Evolutionary conservation across 2,329 filamentous ascomycete genomes (phyloP).

Genomic region (Pseudocercospora eumusae): DNA sequence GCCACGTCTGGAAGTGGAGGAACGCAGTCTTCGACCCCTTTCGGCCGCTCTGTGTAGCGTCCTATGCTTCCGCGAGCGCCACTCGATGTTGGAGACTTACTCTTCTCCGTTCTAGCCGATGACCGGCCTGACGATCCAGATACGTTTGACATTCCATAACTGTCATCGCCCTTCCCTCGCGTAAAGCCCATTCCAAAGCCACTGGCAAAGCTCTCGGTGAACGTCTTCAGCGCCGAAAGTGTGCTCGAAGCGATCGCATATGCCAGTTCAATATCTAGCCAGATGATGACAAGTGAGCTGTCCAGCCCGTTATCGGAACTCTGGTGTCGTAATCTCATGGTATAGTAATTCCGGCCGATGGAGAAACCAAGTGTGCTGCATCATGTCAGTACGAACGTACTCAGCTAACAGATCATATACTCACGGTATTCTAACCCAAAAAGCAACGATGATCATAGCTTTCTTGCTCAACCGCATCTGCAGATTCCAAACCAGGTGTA

Average conservation of each 20-base stretch:
- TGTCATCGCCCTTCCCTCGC: slow-evolving; percentile 34
- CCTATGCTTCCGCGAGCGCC: background rate
- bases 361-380: slow-evolving; percentile 40
- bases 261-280: slow-evolving; percentile 44
- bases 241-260: slow-evolving; percentile 45
- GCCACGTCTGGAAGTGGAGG: slow-evolving; percentile 2
- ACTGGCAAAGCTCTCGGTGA: slow-evolving; percentile 46
- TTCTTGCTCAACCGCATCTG: slow-evolving; percentile 43
- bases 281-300: slow-evolving; percentile 40
- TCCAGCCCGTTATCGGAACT: slow-evolving; percentile 38
- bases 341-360: slow-evolving; percentile 41
- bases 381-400: slow-evolving; percentile 4
- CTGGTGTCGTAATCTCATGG: slow-evolving; percentile 31
- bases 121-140: slow-evolving; percentile 26
- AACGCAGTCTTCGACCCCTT: slow-evolving; percentile 2
- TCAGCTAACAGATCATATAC: slow-evolving; percentile 12
- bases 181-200: slow-evolving; percentile 42
- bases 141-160: slow-evolving; percentile 34
- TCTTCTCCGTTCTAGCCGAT: slow-evolving; percentile 25
- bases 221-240: slow-evolving; percentile 46
- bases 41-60: slow-evolving; percentile 4
- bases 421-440: slow-evolving; percentile 43
- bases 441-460: slow-evolving; percentile 41
- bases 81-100: slow-evolving; percentile 15
- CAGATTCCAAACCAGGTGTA: slow-evolving; percentile 42